Evolutionary conservation across 495 filamentous ascomycete genomes (phyloP).

Genomic region (Oidiodendron maius): DNA sequence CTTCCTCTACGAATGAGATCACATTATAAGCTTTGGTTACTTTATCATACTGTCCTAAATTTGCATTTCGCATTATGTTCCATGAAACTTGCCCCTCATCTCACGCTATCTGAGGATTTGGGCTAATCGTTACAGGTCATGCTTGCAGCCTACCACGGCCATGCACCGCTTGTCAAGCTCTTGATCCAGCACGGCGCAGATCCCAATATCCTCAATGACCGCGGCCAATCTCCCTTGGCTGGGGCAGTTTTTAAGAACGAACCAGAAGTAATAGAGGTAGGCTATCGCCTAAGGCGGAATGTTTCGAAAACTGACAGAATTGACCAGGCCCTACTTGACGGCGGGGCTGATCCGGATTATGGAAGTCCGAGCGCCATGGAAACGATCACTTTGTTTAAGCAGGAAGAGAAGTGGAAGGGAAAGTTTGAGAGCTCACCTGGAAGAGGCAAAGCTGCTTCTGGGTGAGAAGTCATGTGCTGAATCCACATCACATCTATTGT

Average conservation of each 20-base stretch:
- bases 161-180: conserved; percentile 41
- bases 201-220: conserved; percentile 46
- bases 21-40: no score
- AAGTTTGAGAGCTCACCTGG: conserved; percentile 40
- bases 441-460: conserved; percentile 27
- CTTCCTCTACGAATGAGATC: neutral
- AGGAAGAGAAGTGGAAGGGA: conserved; percentile 40
- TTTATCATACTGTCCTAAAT: neutral
- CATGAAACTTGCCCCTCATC: no score
- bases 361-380: conserved; percentile 41
- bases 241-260: conserved; percentile 53
- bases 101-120: no score
- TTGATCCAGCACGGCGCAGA: conserved; percentile 45
- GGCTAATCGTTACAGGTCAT: conserved; percentile 36
- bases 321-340: conserved; percentile 34
- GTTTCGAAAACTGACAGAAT: neutral
- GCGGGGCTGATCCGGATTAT: conserved; percentile 43
- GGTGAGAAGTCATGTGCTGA: no score
- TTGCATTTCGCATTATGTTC: neutral
- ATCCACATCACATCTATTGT: no score
- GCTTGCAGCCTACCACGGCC: conserved; percentile 51
- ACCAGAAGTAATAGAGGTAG: conserved; percentile 38
- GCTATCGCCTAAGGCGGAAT: neutral
- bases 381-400: conserved; percentile 43
- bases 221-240: conserved; percentile 47